Conservation (phyloP, 2,329 filamentous ascomycete species). For the Colletotrichum endophyticum region DNA sequence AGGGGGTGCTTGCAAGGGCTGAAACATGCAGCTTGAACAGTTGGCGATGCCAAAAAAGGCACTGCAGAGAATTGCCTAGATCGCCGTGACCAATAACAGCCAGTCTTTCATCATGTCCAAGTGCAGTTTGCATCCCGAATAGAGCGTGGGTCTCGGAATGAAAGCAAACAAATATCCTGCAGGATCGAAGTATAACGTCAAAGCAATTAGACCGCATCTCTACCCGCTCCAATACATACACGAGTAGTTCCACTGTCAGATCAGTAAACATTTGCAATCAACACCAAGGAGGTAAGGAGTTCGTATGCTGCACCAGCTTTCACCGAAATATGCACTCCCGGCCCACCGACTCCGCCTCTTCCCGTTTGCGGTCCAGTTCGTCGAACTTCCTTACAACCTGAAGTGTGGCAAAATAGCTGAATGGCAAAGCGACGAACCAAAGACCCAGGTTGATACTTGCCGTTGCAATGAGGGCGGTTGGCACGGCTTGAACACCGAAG, state of each 20-base stretch:
- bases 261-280: not conserved
- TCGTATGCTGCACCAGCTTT: not conserved
- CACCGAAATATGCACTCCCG: not conserved
- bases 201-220: not conserved
- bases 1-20: not conserved
- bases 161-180: not conserved
- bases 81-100: not conserved
- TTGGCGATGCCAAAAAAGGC: not conserved
- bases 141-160: not conserved
- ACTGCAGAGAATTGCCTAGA: not conserved
- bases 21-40: not conserved
- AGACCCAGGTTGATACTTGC: conserved; percentile 45
- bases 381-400: conserved; percentile 44
- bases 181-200: not conserved
- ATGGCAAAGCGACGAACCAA: conserved; percentile 46
- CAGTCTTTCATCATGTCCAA: not conserved
- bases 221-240: not conserved
- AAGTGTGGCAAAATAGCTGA: conserved; percentile 48
- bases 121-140: not conserved
- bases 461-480: conserved; percentile 45
- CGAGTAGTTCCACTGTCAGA: not conserved
- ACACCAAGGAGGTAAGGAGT: not conserved
- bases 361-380: conserved; percentile 30
- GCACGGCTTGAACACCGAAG: conserved; percentile 48
- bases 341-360: not conserved